Evolutionary conservation across 2,329 filamentous ascomycete species (phyloP), one percentile per base, ranked within the genome.

Genomic region (Nannizziopsis arthrosporioides): DNA sequence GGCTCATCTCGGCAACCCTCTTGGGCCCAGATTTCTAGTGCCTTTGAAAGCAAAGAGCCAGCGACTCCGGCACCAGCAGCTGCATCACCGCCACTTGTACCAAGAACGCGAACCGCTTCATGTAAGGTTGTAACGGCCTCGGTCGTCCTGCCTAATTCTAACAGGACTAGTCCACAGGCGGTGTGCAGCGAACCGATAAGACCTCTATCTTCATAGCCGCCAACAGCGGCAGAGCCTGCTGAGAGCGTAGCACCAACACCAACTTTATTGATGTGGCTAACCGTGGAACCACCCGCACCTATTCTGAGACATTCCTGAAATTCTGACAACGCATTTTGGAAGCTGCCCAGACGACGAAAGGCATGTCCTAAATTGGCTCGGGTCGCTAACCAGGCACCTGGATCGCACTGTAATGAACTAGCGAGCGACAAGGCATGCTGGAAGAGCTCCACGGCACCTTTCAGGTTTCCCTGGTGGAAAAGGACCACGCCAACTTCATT

Each of bases 401-500:
- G 80, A 53, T 94, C 86, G 48, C 85, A 84, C 53, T 87, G 82
- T 53, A 93, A 87, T 34, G 90, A 82, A 3, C 81, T 76, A 1
- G 88, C 85, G 46, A 94, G 78, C 42, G 76, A 71, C 14, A 98
- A 76, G 0, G 92, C 85, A 52, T 81, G 78, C 6, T 75, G 74
- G 64, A 98, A 96, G 53, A 89, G 78, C 27, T 79, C 75, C 8
- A 85, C 79, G 0, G 92, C 87, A 18, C 84, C 81, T 51, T 80
- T 74, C 5, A 87, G 77, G 44, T 84, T 78, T 56, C 85, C 81
- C 62, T 95, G 87, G 63, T 96, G 88, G 61, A 94, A 98, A 55
- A 87, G 82, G n/a, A 95, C 88, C 3, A 96, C 82, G 3, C 90
- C 93, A 69, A 96, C 82, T 68, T 98, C 92, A 63, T 98, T 98